Percentiles rank a stretch among this genome's conserved stretches.
Evolutionary conservation across 1,284 basidiomycete species (phyloP).

Genomic region (Chondrostereum purpureum): DNA sequence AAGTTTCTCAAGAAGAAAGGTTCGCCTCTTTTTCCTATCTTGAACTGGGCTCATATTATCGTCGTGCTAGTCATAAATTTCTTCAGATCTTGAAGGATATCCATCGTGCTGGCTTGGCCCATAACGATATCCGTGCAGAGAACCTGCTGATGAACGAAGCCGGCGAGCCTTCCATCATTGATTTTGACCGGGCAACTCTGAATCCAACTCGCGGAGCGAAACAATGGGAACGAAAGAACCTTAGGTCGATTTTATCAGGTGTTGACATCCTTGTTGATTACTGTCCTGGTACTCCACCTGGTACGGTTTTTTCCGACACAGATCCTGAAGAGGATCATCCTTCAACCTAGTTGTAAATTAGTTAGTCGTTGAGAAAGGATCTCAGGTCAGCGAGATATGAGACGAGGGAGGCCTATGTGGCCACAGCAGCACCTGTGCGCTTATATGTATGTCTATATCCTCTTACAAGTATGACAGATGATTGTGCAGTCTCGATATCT

Average conservation of each 20-base stretch:
- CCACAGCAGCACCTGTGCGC: too few species aligned
- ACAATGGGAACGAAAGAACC: background rate
- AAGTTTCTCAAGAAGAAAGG: background rate
- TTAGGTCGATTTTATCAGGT: background rate
- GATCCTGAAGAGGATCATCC: background rate
- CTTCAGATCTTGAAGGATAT: conserved; percentile 2
- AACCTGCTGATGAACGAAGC: conserved; percentile 11
- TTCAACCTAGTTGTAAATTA: too few species aligned
- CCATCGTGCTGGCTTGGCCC: conserved; percentile 10
- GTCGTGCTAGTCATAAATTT: background rate
- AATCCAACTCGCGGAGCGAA: background rate
- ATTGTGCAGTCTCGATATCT: too few species aligned
- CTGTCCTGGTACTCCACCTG: background rate
- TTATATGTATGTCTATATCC: too few species aligned
- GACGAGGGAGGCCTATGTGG: too few species aligned
- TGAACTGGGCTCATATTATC: background rate
- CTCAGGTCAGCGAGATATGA: too few species aligned
- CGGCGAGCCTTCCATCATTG: conserved; percentile 12
- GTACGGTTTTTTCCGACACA: background rate
- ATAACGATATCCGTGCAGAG: conserved; percentile 10
- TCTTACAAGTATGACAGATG: too few species aligned
- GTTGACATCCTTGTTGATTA: background rate
- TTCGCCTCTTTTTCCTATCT: background rate
- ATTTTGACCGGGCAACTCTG: conserved; percentile 11
- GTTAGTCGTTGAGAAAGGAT: too few species aligned